Base-by-base conservation (phyloP, 2,329 filamentous ascomycete genomes). In the Mycocentrospora acerina region DNA sequence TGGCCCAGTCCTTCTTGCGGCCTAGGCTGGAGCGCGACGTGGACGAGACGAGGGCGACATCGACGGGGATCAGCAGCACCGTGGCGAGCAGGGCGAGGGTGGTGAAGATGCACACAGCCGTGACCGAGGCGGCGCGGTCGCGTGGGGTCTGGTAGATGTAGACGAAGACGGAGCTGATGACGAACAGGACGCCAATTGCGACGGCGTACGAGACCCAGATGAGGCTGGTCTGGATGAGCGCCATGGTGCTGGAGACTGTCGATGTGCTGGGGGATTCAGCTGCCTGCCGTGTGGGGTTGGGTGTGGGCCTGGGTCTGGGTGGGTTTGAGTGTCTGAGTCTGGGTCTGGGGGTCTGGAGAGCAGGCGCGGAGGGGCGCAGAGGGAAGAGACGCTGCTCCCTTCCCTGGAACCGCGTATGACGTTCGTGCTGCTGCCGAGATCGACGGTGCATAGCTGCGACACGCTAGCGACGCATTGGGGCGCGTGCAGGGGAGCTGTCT, bases 201-300 rank as follows among this genome's bases (percentile, higher is more conserved):
- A 91, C 80, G 45, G 85, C 88, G 68, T 97, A 98, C 37, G 90
- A 82, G 46, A 93, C 83, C 93, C 93, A 98, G 68, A 97, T 97
- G 53, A 97, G 78, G 61, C 87, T 88, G 38, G 86, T 86, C 67
- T 94, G 90, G 47, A 96, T 81, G 64, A 93, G 74, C 33, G 79
- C 78, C 81, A 84, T 84, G 48, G 40, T 51, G 48, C 13, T 13
- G 7, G 27, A 26, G 14, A 29, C 13, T 7, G 32, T 19, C 22
- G 19, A 22, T 9, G 19, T 22, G 19, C n/a, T n/a, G n/a, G n/a
- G n/a, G n/a, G n/a, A n/a, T n/a, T n/a, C n/a, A n/a, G n/a, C n/a
- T n/a, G n/a, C n/a, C n/a, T n/a, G n/a, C n/a, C n/a, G n/a, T n/a
- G n/a, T n/a, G n/a, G n/a, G n/a, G n/a, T n/a, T n/a, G n/a, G n/a